Percentiles rank a stretch among this genome's conserved stretches.
These are phyloP conservation scores for Meyerozyma sp. DNA, from an alignment of 1,139 yeast species.

Conservation along the genomic window DNA sequence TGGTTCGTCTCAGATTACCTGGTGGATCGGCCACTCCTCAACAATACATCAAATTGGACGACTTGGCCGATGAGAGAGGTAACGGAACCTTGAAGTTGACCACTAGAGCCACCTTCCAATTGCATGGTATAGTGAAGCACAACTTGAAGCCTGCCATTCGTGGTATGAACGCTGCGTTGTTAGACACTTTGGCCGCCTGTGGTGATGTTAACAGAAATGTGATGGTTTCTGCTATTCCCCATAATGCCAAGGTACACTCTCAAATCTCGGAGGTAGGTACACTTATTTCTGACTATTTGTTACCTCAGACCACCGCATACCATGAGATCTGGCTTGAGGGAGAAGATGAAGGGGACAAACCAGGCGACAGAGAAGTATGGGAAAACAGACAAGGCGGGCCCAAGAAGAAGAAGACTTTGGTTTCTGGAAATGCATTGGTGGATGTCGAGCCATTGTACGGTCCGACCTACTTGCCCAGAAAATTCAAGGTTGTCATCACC, in stretches of 20 bases:
- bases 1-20: constrained; percentile 94
- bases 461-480: constrained; percentile 85
- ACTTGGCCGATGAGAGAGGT: constrained; percentile 77
- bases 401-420: constrained; percentile 69
- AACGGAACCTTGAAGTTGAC: constrained; percentile 92
- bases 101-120: constrained; percentile 95
- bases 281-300: constrained; percentile 69
- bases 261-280: constrained; percentile 66
- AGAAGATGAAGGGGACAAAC: constrained; percentile 65
- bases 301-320: constrained; percentile 91
- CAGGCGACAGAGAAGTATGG: constrained; percentile 66
- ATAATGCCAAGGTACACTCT: constrained; percentile 73
- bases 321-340: constrained; percentile 97
- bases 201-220: constrained; percentile 98
- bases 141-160: constrained; percentile 86
- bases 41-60: constrained; percentile 85
- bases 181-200: constrained; percentile 97
- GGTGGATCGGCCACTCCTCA: constrained; percentile 87
- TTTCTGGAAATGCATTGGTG: constrained; percentile 82
- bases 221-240: constrained; percentile 84
- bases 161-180: constrained; percentile 83
- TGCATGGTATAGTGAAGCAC: constrained; percentile 91
- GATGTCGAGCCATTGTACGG: constrained; percentile 89
- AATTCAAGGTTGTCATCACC: constrained; percentile 90
- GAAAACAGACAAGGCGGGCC: constrained; percentile 76